Conservation (phyloP, 2,329 filamentous ascomycete genomes). For the Ceratocystiopsis brevicomis region DNA sequence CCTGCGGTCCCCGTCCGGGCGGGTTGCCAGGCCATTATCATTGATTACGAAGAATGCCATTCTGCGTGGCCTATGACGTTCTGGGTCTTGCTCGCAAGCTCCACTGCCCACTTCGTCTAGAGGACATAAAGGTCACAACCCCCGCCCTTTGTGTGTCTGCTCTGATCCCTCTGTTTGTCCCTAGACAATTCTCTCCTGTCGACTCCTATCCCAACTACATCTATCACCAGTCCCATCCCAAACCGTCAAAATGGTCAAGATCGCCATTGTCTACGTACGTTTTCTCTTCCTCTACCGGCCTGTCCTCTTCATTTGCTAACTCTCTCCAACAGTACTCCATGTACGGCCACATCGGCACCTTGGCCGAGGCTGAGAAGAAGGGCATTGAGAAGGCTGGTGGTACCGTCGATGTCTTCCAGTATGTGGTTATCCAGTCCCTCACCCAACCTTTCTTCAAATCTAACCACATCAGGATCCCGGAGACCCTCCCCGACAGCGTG, state of each 20-base stretch:
- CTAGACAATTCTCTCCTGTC: not conserved
- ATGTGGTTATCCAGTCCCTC: slow-evolving; percentile 12
- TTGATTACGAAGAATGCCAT: too few relatives aligned
- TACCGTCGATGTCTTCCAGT: slow-evolving; percentile 65
- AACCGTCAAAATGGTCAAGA: slow-evolving; percentile 55
- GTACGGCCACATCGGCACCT: slow-evolving; percentile 72
- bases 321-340: slow-evolving; percentile 52
- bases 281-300: too few relatives aligned
- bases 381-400: slow-evolving; percentile 82
- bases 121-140: too few relatives aligned
- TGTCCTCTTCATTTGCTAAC: not conserved
- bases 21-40: too few relatives aligned
- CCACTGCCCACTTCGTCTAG: too few relatives aligned
- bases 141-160: too few relatives aligned
- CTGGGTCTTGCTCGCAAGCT: too few relatives aligned
- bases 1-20: too few relatives aligned
- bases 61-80: too few relatives aligned
- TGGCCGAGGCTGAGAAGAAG: slow-evolving; percentile 79
- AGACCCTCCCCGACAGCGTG: slow-evolving; percentile 74
- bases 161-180: too few relatives aligned
- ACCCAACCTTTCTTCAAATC: not conserved
- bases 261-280: slow-evolving; percentile 78
- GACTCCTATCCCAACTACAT: not conserved
- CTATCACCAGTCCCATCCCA: not conserved
- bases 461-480: slow-evolving; percentile 39